Evolutionary conservation across 2,329 filamentous ascomycete species (phyloP).

Genomic region (Cercospora beticola): DNA sequence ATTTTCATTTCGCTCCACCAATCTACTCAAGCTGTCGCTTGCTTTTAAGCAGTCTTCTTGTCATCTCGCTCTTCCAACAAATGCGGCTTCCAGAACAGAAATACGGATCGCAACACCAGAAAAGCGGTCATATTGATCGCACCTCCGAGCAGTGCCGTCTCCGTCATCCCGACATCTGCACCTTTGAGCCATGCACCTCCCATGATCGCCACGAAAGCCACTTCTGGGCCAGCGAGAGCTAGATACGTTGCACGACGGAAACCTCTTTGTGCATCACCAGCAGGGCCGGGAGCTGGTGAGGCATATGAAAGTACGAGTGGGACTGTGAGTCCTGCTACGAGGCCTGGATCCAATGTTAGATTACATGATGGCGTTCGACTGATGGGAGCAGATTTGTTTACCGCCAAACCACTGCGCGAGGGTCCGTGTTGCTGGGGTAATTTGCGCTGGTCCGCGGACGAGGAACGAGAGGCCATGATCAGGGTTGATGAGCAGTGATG

Average conservation of each 20-base stretch:
- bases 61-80: slow-evolving; percentile 8
- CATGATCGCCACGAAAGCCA: slow-evolving; percentile 5
- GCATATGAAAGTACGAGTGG: slow-evolving; percentile 6
- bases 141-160: slow-evolving; percentile 5
- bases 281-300: not conserved
- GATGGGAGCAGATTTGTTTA: not conserved
- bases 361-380: not conserved
- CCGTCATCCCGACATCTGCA: slow-evolving; percentile 7
- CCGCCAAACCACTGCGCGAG: slow-evolving; percentile 8
- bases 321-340: slow-evolving; percentile 8
- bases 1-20: slow-evolving; percentile 41
- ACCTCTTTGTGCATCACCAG: slow-evolving; percentile 8
- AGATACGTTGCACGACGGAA: slow-evolving; percentile 6
- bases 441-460: slow-evolving; percentile 10
- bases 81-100: slow-evolving; percentile 10
- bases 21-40: no score
- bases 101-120: not conserved
- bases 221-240: not conserved
- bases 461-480: slow-evolving; percentile 18
- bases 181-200: slow-evolving; percentile 8
- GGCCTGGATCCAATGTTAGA: not conserved
- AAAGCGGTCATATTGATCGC: slow-evolving; percentile 1
- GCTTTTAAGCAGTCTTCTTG: not conserved
- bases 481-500: slow-evolving; percentile 19
- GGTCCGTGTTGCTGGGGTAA: slow-evolving; percentile 10